Base-by-base conservation (phyloP, 495 filamentous ascomycete genomes). In the Acidiella bohemica region DNA sequence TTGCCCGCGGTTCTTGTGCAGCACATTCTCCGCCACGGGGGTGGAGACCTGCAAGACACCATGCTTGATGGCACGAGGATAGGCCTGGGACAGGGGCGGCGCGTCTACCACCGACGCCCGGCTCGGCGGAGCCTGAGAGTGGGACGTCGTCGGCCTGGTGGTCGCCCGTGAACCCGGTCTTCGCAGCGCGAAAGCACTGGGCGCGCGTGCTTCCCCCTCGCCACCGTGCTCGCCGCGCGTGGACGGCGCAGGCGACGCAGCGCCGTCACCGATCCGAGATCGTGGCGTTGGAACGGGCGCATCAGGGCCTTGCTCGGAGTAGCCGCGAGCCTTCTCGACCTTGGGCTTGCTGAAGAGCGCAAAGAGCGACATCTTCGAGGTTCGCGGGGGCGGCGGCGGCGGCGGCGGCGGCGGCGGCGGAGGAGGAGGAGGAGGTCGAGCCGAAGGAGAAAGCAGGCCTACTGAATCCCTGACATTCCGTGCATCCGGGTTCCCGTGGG, bases 21-120 rank as follows among this genome's bases (percentile, higher is more conserved):
- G 53, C 20, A 94, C 74, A 5, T 61, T 55, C 20, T 77, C 73
- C 0, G 70, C 66, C 0, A 71, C 69, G 32, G 72, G 53, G 6
- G 59, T 55, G 1, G 73, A 70, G 9, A 67, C 59, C 7, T 61
- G 49, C 1, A 79, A 55, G 21, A 50, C 65, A 13, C 65, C 67
- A 55, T 78, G 66, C 46, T 72, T 80, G 44, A 65, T 73, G 7
- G 86, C 74, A 57, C 93, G 88, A 1, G 85, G 80, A 56, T 84
- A 93, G n/a, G 84, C 84, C 53, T 92, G 76, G 60, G 86, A 94
- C 5, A 95, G 65, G 3, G 87, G 81, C 6, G 86, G 85, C 3
- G 82, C 78, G 39, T 76, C 71, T 80, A 84, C 93, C 26, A 10
- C 5, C 6, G 10, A 10, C 17, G 21, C 27, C 7, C 21, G 17